Conservation (phyloP, 2,329 filamentous ascomycete genomes). For the Pseudogymnoascus destructans region DNA sequence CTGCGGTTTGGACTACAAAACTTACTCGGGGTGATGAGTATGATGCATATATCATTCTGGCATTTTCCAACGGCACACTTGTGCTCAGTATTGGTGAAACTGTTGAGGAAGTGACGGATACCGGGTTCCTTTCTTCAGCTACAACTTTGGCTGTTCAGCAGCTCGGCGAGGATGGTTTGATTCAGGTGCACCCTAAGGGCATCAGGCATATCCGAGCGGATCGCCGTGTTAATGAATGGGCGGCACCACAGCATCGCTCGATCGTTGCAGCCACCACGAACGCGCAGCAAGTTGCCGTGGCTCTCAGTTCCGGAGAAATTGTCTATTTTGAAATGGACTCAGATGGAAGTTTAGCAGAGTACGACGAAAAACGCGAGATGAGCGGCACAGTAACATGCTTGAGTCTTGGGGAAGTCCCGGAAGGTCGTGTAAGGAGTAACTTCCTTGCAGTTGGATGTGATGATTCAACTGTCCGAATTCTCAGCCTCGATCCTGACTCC, state of each 20-base stretch:
- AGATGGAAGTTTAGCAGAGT: slow-evolving; percentile 82
- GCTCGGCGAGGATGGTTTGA: slow-evolving; percentile 79
- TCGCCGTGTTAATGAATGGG: slow-evolving; percentile 80
- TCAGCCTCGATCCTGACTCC: slow-evolving; percentile 79
- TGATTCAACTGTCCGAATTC: slow-evolving; percentile 86
- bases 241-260: slow-evolving; percentile 80
- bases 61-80: slow-evolving; percentile 77
- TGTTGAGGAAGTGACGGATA: slow-evolving; percentile 89
- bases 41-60: slow-evolving; percentile 92
- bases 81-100: slow-evolving; percentile 94
- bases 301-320: slow-evolving; percentile 89
- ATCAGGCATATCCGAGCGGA: slow-evolving; percentile 77
- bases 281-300: slow-evolving; percentile 81
- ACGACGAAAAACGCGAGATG: slow-evolving; percentile 91
- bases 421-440: slow-evolving; percentile 76
- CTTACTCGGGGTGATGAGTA: slow-evolving; percentile 68
- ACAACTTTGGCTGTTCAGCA: slow-evolving; percentile 88
- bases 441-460: slow-evolving; percentile 95
- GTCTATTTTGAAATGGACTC: slow-evolving; percentile 96
- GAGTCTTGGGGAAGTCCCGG: slow-evolving; percentile 85
- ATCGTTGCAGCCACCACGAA: slow-evolving; percentile 94
- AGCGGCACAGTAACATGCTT: slow-evolving; percentile 88
- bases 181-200: slow-evolving; percentile 93
- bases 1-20: slow-evolving; percentile 92
- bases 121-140: slow-evolving; percentile 78